A percentile compares a stretch with the other conserved stretches of the same genome.
Conservation (phyloP, 768 basidiomycete genomes). For the Tulasnella sp. region DNA sequence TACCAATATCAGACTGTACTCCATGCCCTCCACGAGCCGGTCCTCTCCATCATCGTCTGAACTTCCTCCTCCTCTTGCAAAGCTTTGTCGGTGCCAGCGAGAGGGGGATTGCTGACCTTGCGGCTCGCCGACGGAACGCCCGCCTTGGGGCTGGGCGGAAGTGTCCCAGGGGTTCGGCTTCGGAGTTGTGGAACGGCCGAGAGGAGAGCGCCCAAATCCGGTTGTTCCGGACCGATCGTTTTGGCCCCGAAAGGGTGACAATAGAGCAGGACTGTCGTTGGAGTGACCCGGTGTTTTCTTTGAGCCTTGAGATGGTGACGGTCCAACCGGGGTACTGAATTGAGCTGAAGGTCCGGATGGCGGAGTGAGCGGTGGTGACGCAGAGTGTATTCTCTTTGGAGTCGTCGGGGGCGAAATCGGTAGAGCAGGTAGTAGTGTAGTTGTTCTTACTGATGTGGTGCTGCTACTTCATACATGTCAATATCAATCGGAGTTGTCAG, state of each 20-base stretch:
- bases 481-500: not conserved
- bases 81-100: not conserved
- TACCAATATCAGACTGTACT: not conserved
- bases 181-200: not conserved
- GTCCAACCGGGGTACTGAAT: not conserved
- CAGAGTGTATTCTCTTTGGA: not conserved
- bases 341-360: not conserved
- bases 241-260: not conserved
- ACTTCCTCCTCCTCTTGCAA: not conserved
- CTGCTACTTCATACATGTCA: not conserved
- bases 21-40: not conserved
- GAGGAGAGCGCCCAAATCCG: not conserved
- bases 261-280: not conserved
- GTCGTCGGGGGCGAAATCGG: not conserved
- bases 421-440: not conserved
- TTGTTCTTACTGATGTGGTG: not conserved
- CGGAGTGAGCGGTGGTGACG: not conserved
- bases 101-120: not conserved
- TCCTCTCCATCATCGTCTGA: not conserved
- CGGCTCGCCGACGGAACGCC: not conserved
- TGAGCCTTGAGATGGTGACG: not conserved
- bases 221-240: not conserved
- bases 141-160: not conserved
- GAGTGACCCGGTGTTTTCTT: not conserved
- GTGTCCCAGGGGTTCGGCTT: not conserved